These are phyloP conservation scores for Boletus rubescentipes DNA, from an alignment of 768 basidiomycete species.

Conservation along the genomic window DNA sequence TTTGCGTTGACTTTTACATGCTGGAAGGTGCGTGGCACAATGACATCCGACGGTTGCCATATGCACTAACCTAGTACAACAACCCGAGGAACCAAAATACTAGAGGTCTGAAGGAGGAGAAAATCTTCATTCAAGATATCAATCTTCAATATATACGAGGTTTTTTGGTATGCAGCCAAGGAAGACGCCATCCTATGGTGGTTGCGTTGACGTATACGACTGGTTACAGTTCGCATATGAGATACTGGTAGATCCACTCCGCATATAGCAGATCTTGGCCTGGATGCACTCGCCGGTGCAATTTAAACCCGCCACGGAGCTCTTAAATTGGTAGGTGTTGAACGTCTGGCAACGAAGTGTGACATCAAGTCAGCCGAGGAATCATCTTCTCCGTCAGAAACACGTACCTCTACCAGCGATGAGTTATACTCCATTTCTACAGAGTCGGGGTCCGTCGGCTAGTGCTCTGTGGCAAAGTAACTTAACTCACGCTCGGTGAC, in stretches of 20 bases:
- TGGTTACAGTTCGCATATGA: conserved; percentile 54
- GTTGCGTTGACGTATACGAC: conserved; percentile 62
- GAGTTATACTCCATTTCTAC: conserved; percentile 26
- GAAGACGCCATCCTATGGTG: background rate
- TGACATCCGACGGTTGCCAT: too few relatives aligned
- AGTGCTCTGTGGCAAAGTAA: background rate
- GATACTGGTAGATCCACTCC: conserved; percentile 64
- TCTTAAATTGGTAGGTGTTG: conserved; percentile 68
- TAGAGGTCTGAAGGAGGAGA: too few relatives aligned
- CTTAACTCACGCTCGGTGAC: conserved; percentile 60
- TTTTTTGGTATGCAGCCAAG: too few relatives aligned
- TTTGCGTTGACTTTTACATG: too few relatives aligned
- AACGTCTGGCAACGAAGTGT: conserved; percentile 43
- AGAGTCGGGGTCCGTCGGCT: background rate
- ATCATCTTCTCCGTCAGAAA: background rate
- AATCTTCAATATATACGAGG: too few relatives aligned
- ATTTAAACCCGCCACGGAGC: conserved; percentile 46
- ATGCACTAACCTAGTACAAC: too few relatives aligned
- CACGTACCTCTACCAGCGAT: conserved; percentile 23
- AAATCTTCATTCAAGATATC: too few relatives aligned
- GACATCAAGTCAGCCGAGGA: too few relatives aligned
- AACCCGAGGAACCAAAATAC: too few relatives aligned
- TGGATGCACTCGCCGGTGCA: conserved; percentile 57
- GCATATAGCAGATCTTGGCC: conserved; percentile 71
- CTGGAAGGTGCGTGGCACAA: too few relatives aligned